Evolutionary conservation across 768 basidiomycete species (phyloP).

Genomic region (Russula earlei): DNA sequence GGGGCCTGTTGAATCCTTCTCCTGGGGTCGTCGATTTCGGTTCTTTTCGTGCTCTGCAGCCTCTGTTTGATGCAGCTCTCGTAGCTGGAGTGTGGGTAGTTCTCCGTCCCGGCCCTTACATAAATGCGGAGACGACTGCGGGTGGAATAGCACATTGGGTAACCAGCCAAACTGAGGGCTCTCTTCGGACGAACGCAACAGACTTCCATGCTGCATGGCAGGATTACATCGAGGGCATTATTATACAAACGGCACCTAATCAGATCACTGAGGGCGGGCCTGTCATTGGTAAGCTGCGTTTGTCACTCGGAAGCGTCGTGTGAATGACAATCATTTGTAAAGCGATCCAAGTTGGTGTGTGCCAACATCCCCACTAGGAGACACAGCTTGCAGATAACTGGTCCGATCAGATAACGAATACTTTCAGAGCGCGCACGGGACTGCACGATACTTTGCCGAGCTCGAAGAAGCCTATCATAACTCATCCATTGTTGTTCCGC

Average conservation of each 20-base stretch:
- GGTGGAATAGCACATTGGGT: conserved; percentile 67
- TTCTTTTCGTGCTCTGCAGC: conserved; percentile 57
- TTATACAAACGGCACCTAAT: conserved; percentile 47
- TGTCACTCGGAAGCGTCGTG: not conserved
- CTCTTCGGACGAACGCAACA: conserved; percentile 62
- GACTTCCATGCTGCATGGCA: conserved; percentile 66
- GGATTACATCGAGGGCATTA: conserved; percentile 60
- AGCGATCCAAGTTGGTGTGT: conserved; percentile 50
- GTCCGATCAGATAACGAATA: conserved; percentile 63
- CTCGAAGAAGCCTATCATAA: conserved; percentile 46
- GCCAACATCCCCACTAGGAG: not conserved
- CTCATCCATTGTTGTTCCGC: conserved; percentile 53
- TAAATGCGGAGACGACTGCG: conserved; percentile 75
- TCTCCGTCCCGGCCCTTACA: conserved; percentile 66
- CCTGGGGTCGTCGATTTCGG: conserved; percentile 65
- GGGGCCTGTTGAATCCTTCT: conserved; percentile 70
- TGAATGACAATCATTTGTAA: not conserved
- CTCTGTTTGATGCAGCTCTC: conserved; percentile 66
- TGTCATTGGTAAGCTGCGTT: conserved; percentile 46
- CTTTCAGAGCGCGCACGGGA: conserved; percentile 36
- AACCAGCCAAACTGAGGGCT: conserved; percentile 55
- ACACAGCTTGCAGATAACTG: not conserved
- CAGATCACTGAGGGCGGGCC: conserved; percentile 69
- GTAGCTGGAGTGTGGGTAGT: conserved; percentile 71
- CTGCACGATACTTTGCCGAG: conserved; percentile 51